Evolutionary conservation across 192 early-diverging fungal species (phyloP), one percentile per base, ranked within the genome.

Genomic region (Diversispora epigaea): DNA sequence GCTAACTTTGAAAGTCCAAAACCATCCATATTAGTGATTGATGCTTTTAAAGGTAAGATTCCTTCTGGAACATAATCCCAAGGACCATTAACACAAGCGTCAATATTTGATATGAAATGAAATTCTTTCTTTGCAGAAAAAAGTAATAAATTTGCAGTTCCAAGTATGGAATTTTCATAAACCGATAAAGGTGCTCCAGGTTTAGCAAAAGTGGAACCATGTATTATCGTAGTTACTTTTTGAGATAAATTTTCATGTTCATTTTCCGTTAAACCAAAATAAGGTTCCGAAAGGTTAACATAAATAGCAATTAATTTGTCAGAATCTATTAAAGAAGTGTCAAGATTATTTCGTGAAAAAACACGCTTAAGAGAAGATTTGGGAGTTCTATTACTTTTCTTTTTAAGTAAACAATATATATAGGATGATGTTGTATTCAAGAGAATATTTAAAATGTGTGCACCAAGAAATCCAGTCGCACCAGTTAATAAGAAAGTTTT

Each of bases 71-170:
- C 43, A 32, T 45, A 45, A 45, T 65, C 63, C 63, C 63, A 65
- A 8, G 63, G 41, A 15, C 63, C 41, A 43, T 65, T 65, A 14
- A 65, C 4, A 45, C 63, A 65, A 45, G 41, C 19, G 45, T 65
- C 63, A 8, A 65, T 44, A 21, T 14, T 44, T n/a, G 63, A 65
- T 45, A 65, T 65, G 14, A 45, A 65, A 65, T 45, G 43, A 65
- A 65, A 65, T 45, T 65, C 63, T 45, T 65, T 65, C 45, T 65
- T 14, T 44, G 63, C 63, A 21, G 43, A 45, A 65, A 65, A 65
- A 14, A 65, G 25, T 65, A 65, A 65, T 65, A 65, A 65, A 65
- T 65, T 65, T 44, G 44, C 40, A 21, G 63, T 65, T 45, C 41
- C 41, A 32, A 65, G 25, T 19, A 65, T 45, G 45, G 15, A 44